A percentile compares a stretch with the other conserved stretches of the same genome.
These are phyloP conservation scores for Didymella lethalis DNA, from an alignment of 2,329 filamentous ascomycete genomes.

Conservation along the genomic window DNA sequence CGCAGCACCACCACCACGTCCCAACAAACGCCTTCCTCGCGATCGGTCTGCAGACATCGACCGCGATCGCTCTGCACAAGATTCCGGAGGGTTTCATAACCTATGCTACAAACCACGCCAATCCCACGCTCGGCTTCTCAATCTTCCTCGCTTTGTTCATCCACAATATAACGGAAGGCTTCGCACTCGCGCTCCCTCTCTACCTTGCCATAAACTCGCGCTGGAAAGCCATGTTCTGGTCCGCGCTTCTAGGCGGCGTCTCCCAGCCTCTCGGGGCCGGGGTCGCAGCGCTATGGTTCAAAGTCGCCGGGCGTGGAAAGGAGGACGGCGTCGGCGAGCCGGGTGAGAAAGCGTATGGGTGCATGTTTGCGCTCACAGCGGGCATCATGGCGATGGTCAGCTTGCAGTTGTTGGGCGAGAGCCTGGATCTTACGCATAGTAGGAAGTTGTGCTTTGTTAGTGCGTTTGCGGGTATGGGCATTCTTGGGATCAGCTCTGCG, in stretches of 20 bases:
- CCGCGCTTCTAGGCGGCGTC: slow-evolving; percentile 81
- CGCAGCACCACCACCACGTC: slow-evolving; percentile 90
- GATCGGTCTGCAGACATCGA: slow-evolving; percentile 93
- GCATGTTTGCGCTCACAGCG: slow-evolving; percentile 86
- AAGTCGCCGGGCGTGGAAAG: slow-evolving; percentile 65
- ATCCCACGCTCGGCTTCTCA: slow-evolving; percentile 83
- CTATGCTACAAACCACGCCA: slow-evolving; percentile 96
- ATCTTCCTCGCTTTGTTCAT: slow-evolving; percentile 97
- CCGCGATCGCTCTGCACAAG: slow-evolving; percentile 96
- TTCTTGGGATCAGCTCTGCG: slow-evolving; percentile 85
- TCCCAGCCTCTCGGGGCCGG: slow-evolving; percentile 87
- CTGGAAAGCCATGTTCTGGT: slow-evolving; percentile 82
- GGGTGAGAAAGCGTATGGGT: slow-evolving; percentile 71
- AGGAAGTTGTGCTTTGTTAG: slow-evolving; percentile 78
- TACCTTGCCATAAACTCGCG: slow-evolving; percentile 89
- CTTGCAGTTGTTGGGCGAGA: slow-evolving; percentile 87
- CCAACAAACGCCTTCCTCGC: slow-evolving; percentile 91
- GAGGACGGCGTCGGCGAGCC: slow-evolving; percentile 55
- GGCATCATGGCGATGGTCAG: slow-evolving; percentile 97
- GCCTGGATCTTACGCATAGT: slow-evolving; percentile 81
- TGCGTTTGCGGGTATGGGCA: slow-evolving; percentile 84
- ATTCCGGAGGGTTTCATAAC: slow-evolving; percentile 89
- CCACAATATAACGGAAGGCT: slow-evolving; percentile 97
- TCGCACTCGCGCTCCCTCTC: slow-evolving; percentile 88
- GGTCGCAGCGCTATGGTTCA: slow-evolving; percentile 86